A percentile compares a stretch with the other conserved stretches of the same genome.
Evolutionary conservation across 2,329 filamentous ascomycete genomes (phyloP).

Genomic region (Sphaerostilbella broomeana): DNA sequence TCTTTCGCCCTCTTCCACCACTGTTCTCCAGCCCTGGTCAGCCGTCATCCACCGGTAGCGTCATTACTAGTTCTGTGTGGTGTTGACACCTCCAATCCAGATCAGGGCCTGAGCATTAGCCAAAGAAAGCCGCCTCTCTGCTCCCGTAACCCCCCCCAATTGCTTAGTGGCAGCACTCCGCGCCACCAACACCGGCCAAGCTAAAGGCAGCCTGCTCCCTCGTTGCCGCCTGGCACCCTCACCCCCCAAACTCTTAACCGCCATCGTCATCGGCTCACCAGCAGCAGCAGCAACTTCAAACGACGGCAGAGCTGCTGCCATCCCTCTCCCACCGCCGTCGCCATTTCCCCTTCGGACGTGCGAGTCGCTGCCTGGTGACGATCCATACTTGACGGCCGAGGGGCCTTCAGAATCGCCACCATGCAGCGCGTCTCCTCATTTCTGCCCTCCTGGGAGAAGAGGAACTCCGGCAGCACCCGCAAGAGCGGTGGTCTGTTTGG

Average conservation of each 20-base stretch:
- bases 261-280: neutral
- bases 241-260: too few relatives aligned
- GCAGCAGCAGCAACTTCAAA: neutral
- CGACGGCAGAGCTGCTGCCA: neutral
- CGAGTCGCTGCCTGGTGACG: conserved; percentile 26
- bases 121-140: neutral
- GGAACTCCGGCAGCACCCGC: conserved; percentile 30
- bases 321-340: conserved; percentile 2
- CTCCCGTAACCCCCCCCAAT: conserved; percentile 1
- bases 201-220: too few relatives aligned
- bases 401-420: conserved; percentile 26
- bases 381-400: conserved; percentile 25
- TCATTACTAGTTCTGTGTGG: neutral
- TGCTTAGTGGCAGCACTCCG: too few relatives aligned
- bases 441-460: conserved; percentile 40
- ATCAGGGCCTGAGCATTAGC: conserved; percentile 2
- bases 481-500: conserved; percentile 32
- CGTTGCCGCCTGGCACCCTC: too few relatives aligned
- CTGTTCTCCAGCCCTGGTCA: too few relatives aligned
- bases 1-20: neutral
- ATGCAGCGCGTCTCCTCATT: conserved; percentile 41
- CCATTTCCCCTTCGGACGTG: neutral
- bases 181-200: too few relatives aligned
- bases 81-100: conserved; percentile 3
- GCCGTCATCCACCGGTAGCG: conserved; percentile 4